Evolutionary conservation across 495 filamentous ascomycete genomes (phyloP), one percentile per base, ranked within the genome.

Genomic region (Margaritispora aquatica): DNA sequence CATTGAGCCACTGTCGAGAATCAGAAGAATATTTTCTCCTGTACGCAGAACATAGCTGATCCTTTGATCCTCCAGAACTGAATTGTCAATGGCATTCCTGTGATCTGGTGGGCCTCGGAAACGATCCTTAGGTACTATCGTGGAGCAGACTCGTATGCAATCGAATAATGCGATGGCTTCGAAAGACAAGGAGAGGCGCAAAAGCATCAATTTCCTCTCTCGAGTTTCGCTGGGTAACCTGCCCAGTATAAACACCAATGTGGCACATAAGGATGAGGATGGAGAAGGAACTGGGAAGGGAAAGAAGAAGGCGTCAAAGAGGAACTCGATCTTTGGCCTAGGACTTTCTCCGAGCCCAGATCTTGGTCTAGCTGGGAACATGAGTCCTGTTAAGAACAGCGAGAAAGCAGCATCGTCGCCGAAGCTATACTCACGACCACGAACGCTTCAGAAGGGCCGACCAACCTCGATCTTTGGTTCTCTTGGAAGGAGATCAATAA

Each of bases 391-490:
- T 5, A 34, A 55, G 21, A 62, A 31, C 55, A 8, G 4, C 2
- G 29, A 26, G 13, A 52, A 60, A 8, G 31, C 41, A 11, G 36
- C 55, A 1, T 5, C 55, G n/a, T 68, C 66, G 1, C 63, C 66
- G 10, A 56, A 46, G 24, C 13, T 59, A 15, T 15, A 8, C 8
- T 4, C 24, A 13, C 63, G 63, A 34, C 61, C 63, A 7, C 55
- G 63, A 46, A 64, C 61, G 1, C 61, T 68, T 23, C 57, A 61
- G 51, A 68, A 68, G 27, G 61, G 63, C 26, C 24, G 63, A 29
- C 66, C 66, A 29, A 22, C 55, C 8, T 64, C 61, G 9, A 38
- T 68, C 11, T 68, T 68, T 48, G 66, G 66, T 23, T 66, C 63
- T n/a, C 23, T 68, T 26, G 66, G 66, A 15, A 59, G 58, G 38